Evolutionary conservation across 192 early-diverging fungal species (phyloP).

Genomic region (Backusella macrospora): DNA sequence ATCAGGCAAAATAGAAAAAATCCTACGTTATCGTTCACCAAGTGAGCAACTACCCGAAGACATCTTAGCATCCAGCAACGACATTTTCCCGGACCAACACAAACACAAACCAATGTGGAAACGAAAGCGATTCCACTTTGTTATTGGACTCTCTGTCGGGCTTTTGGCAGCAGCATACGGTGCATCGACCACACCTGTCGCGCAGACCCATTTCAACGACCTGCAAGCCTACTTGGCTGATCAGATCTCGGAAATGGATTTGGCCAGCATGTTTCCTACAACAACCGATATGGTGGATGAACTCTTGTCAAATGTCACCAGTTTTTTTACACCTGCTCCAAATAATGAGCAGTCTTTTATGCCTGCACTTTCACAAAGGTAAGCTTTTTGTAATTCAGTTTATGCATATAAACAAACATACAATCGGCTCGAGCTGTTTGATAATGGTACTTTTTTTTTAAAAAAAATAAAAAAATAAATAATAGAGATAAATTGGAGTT

Average conservation of each 20-base stretch:
- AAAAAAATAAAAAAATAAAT: no score
- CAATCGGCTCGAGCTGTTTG: neutral
- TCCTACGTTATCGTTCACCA: neutral
- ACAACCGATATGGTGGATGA: conserved; percentile 68
- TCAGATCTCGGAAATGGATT: conserved; percentile 62
- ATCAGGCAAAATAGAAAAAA: conserved; percentile 3
- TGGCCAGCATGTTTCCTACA: conserved; percentile 64
- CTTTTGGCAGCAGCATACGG: conserved; percentile 28
- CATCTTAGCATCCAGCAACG: conserved; percentile 23
- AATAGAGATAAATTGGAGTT: conserved; percentile 43
- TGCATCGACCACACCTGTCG: conserved; percentile 41
- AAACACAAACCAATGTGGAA: conserved; percentile 28
- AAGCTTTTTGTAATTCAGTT: neutral
- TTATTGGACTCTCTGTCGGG: conserved; percentile 26
- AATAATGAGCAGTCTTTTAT: conserved; percentile 50
- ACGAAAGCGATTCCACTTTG: conserved; percentile 31
- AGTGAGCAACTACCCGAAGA: conserved; percentile 27
- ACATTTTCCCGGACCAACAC: neutral
- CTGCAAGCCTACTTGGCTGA: conserved; percentile 44
- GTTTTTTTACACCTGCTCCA: conserved; percentile 49
- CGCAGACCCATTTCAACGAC: conserved; percentile 41
- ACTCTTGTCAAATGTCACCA: conserved; percentile 64
- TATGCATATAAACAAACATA: neutral
- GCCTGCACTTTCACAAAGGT: conserved; percentile 40
- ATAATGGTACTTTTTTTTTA: neutral